Conservation (phyloP, 202 grass and related monocot genomes). For the Bolboschoenoplectus hybrid region DNA sequence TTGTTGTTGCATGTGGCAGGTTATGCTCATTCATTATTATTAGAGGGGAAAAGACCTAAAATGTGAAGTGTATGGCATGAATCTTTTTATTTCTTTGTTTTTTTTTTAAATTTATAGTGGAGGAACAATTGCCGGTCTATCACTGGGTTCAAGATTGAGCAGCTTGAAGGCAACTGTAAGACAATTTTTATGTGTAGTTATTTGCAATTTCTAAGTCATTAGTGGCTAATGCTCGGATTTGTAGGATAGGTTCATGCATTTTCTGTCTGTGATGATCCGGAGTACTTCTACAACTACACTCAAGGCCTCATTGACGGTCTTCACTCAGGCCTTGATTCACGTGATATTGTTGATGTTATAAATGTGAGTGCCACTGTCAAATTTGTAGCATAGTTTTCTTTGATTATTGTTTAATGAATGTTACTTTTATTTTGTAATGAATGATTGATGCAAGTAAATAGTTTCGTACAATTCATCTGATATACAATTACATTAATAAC, state of each 20-base stretch:
- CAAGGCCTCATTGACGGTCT: slow-evolving; percentile 96
- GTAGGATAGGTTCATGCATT: slow-evolving; percentile 83
- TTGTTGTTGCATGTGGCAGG: slow-evolving; percentile 93
- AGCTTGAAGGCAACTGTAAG: slow-evolving; percentile 87
- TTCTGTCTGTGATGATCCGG: slow-evolving; percentile 90
- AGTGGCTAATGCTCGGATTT: slow-evolving; percentile 39
- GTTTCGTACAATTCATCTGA: slow-evolving; percentile 12
- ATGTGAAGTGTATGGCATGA: background rate
- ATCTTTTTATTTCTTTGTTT: slow-evolving; percentile 24
- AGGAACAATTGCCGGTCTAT: slow-evolving; percentile 92
- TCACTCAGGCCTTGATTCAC: slow-evolving; percentile 68
- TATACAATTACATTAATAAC: slow-evolving; percentile 6
- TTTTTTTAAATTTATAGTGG: slow-evolving; percentile 58
- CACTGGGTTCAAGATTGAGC: slow-evolving; percentile 84
- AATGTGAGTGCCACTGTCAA: slow-evolving; percentile 55
- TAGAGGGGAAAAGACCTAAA: background rate
- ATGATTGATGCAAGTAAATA: background rate
- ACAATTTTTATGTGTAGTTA: slow-evolving; percentile 37
- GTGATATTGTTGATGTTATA: slow-evolving; percentile 79
- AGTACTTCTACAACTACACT: slow-evolving; percentile 79
- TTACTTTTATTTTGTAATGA: slow-evolving; percentile 21
- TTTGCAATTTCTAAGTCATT: slow-evolving; percentile 42
- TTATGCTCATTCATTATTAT: slow-evolving; percentile 31
- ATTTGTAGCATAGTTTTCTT: slow-evolving; percentile 23
- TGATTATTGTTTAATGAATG: background rate